These are phyloP conservation scores for Skeletonema marinoi DNA, from an alignment of 108 stramenopile genomes.

Conservation along the genomic window DNA sequence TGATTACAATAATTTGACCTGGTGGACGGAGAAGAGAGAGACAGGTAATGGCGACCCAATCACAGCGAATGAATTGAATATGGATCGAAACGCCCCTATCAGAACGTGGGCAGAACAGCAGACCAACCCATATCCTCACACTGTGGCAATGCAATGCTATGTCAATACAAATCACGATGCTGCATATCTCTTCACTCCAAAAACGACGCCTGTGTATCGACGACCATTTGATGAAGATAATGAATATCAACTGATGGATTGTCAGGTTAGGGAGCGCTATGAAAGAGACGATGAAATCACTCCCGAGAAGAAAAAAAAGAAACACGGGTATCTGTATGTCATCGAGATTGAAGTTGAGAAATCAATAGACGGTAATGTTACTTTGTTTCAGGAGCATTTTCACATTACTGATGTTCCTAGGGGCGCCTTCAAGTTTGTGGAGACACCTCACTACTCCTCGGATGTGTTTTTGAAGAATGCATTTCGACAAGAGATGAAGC, in stretches of 20 bases:
- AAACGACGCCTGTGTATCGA: constrained; percentile 29
- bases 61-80: constrained; percentile 34
- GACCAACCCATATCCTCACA: constrained; percentile 35
- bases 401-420: constrained; percentile 62
- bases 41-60: constrained; percentile 22
- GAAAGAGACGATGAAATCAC: neutral
- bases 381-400: constrained; percentile 14
- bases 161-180: constrained; percentile 31
- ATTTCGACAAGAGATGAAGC: constrained; percentile 70
- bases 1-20: constrained; percentile 46
- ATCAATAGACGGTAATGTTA: neutral
- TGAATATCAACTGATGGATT: constrained; percentile 17
- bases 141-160: constrained; percentile 22
- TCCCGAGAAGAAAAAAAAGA: constrained; percentile 24
- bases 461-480: constrained; percentile 66
- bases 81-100: constrained; percentile 15
- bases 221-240: constrained; percentile 19
- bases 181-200: constrained; percentile 26
- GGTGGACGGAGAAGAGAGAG: constrained; percentile 19
- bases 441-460: constrained; percentile 54
- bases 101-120: constrained; percentile 44
- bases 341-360: constrained; percentile 26
- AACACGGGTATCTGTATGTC: constrained; percentile 29
- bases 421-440: constrained; percentile 60
- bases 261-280: constrained; percentile 31